Evolutionary conservation across 768 basidiomycete genomes (phyloP), one percentile per base, ranked within the genome.

Genomic region (Cystoderma amianthinum): DNA sequence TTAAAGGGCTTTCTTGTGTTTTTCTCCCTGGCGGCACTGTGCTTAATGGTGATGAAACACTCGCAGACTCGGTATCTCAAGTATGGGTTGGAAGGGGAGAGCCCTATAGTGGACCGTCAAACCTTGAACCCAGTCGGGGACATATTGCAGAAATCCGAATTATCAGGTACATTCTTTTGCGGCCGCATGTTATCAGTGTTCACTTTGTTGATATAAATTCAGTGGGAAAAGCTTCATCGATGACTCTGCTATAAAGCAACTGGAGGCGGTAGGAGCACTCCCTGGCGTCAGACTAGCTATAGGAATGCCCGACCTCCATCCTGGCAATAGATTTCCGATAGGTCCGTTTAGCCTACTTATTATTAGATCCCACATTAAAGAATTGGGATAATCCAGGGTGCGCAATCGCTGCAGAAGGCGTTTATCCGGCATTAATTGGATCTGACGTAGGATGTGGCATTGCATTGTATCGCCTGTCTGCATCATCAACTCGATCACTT

Each of bases 221-320:
- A 56, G 59, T 13, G 47, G 39, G 7, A 53, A 59, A 42, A 60
- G 58, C 35, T 63, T 52, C 42, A 47, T 63, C 30, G 60, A 63
- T 40, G 54, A 58, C 22, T 43, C 44, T 36, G 64, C 64, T 1
- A 44, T 65, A 13, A 59, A 57, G 32, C 63, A 65, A 47, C 47
- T 65, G 34, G 45, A 60, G 32, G 28, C 38, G 16, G 53, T 65
- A 6, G 58, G 50, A 3, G 42, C 37, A 13, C 44, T 65, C 13
- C 48, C 51, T 7, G 61, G 62, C 15, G 62, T 65, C 2, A 42
- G 44, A 9, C 34, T 59, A 2, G 55, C 55, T 5, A 54, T 63
- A n/a, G 64, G 63, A 13, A 60, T 67, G 51, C 64, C 67, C 18
- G 65, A 66, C 48, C 57, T 67, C 5, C 65, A 67, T 52, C 64